These are phyloP conservation scores for Aspergillus floridensis DNA, from an alignment of 2,329 filamentous ascomycete genomes.

Conservation along the genomic window DNA sequence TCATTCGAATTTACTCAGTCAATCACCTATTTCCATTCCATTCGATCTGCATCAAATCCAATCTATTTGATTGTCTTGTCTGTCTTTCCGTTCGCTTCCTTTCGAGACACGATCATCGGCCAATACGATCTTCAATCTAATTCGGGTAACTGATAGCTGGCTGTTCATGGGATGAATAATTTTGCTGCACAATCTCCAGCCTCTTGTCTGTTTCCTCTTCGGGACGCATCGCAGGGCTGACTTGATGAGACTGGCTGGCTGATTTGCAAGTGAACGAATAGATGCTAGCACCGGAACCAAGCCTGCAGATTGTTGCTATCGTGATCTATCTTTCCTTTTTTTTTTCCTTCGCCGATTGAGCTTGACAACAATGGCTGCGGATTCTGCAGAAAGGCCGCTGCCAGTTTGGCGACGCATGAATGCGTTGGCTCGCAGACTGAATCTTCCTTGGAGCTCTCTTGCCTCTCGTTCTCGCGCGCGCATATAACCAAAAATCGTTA, in stretches of 20 bases:
- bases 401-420: background rate
- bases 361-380: background rate
- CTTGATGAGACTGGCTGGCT: background rate
- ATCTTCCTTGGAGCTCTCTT: background rate
- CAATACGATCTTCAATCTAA: background rate
- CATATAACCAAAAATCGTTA: too few relatives aligned
- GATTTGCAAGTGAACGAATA: background rate
- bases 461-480: too few relatives aligned
- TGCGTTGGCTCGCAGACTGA: background rate
- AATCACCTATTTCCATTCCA: background rate
- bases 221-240: background rate
- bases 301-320: background rate
- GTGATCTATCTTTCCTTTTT: background rate
- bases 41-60: too few relatives aligned
- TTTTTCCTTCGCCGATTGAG: background rate
- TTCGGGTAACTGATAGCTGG: background rate
- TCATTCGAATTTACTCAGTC: too few relatives aligned
- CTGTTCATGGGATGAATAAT: background rate
- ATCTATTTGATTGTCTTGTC: background rate
- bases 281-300: too few relatives aligned
- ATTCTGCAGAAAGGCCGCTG: slow-evolving; percentile 1
- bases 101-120: background rate
- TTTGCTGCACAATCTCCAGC: background rate
- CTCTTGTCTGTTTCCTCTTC: background rate
- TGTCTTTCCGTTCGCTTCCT: background rate